phyloP scores from a whole-genome alignment of 1,139 yeast species.

The Scheffersomyces titani region DNA sequence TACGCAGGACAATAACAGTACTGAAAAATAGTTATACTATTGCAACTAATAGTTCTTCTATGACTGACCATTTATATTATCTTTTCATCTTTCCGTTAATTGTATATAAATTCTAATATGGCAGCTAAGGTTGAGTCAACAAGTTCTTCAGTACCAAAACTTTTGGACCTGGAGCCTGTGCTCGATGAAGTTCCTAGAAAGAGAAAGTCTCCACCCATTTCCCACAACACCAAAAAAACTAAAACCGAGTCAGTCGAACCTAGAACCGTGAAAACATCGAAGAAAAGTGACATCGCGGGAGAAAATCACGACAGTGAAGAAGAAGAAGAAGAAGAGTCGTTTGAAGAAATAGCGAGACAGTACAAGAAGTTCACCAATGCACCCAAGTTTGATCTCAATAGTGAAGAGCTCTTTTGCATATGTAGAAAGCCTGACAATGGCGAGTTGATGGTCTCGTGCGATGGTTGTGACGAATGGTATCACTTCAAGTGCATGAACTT shows the following conservation, averaged over 20 bases:
- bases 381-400: slow-evolving; percentile 45
- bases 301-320: slow-evolving; percentile 1
- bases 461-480: slow-evolving; percentile 95
- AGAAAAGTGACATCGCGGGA: background rate
- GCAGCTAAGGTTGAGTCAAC: background rate
- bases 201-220: slow-evolving; percentile 3
- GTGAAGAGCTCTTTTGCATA: slow-evolving; percentile 73
- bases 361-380: slow-evolving; percentile 45
- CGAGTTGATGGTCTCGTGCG: slow-evolving; percentile 88
- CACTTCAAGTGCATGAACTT: slow-evolving; percentile 80
- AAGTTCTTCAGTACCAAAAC: background rate
- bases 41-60: background rate
- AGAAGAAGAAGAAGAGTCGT: slow-evolving; percentile 19
- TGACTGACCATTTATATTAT: background rate
- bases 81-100: background rate
- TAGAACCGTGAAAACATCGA: background rate
- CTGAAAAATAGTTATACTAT: no score
- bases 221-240: background rate
- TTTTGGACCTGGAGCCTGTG: slow-evolving; percentile 3
- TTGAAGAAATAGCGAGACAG: slow-evolving; percentile 46
- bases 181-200: slow-evolving; percentile 1
- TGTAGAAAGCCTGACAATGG: slow-evolving; percentile 83
- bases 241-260: background rate
- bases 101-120: background rate
- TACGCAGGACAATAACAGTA: background rate